Percentiles rank a stretch among this genome's conserved stretches.
Conservation (phyloP, 1,284 basidiomycete genomes). For the Sporisorium reilianum region DNA sequence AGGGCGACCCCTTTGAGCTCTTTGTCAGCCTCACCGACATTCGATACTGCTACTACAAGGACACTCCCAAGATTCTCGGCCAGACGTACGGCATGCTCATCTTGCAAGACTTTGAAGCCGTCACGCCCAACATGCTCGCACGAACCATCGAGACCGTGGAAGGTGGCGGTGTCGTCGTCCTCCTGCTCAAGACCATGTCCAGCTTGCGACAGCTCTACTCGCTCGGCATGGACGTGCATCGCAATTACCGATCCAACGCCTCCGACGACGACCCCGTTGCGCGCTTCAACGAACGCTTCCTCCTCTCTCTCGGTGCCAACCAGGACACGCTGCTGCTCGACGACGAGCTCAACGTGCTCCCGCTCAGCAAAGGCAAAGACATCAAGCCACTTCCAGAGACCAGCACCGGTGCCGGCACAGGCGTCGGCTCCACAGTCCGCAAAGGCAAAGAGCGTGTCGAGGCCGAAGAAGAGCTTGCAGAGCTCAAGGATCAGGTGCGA, state of each 20-base stretch:
- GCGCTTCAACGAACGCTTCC: slow-evolving; percentile 97
- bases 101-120: slow-evolving; percentile 97
- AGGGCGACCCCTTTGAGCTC: slow-evolving; percentile 94
- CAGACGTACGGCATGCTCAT: slow-evolving; percentile 98
- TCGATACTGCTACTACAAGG: slow-evolving; percentile 77
- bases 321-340: slow-evolving; percentile 90
- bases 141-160: slow-evolving; percentile 98
- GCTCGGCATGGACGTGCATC: slow-evolving; percentile 84
- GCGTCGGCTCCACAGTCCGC: slow-evolving; percentile 68
- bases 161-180: slow-evolving; percentile 91
- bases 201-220: slow-evolving; percentile 92
- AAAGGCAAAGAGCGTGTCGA: slow-evolving; percentile 74
- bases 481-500: slow-evolving; percentile 82
- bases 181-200: slow-evolving; percentile 94
- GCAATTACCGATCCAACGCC: slow-evolving; percentile 85
- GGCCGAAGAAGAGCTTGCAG: slow-evolving; percentile 77
- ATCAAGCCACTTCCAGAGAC: slow-evolving; percentile 79
- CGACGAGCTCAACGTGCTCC: slow-evolving; percentile 97
- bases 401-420: slow-evolving; percentile 43
- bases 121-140: slow-evolving; percentile 96
- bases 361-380: slow-evolving; percentile 95
- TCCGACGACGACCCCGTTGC: slow-evolving; percentile 90
- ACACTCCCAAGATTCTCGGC: slow-evolving; percentile 75
- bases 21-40: slow-evolving; percentile 99
- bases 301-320: slow-evolving; percentile 78